Percentiles rank a stretch among this genome's conserved stretches.
These are phyloP conservation scores for Penicillium coffeae DNA, from an alignment of 495 filamentous ascomycete species.

Conservation along the genomic window DNA sequence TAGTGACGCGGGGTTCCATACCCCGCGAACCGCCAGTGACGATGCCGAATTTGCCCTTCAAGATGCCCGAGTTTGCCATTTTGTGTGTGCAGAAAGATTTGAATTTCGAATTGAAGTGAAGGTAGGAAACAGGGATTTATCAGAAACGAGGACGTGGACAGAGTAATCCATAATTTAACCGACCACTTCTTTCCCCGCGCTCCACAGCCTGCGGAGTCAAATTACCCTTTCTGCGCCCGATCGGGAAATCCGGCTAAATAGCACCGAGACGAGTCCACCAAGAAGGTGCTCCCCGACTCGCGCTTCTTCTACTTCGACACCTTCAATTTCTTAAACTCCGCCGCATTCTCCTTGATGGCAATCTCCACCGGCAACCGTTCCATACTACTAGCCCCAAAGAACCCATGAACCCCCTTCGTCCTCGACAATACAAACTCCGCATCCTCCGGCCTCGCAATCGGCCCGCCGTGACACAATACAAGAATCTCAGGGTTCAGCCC, in stretches of 20 bases:
- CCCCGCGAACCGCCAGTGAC: conserved; percentile 76
- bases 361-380: conserved; percentile 66
- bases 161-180: conserved; percentile 18
- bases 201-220: conserved; percentile 16
- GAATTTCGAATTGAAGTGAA: background rate
- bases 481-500: conserved; percentile 54
- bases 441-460: conserved; percentile 59
- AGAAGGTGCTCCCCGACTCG: too few relatives aligned
- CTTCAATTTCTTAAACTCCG: conserved; percentile 53
- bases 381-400: conserved; percentile 69
- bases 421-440: conserved; percentile 57
- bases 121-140: background rate
- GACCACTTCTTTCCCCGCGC: conserved; percentile 9
- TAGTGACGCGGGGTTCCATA: conserved; percentile 25
- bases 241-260: conserved; percentile 17
- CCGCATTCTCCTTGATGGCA: conserved; percentile 59
- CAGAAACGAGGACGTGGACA: background rate
- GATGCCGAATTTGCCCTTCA: conserved; percentile 69
- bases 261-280: too few relatives aligned
- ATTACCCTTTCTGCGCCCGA: conserved; percentile 21
- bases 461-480: conserved; percentile 67
- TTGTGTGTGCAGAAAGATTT: too few relatives aligned
- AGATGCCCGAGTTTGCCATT: conserved; percentile 26
- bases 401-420: conserved; percentile 61
- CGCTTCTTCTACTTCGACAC: conserved; percentile 11